phyloP scores from a whole-genome alignment of 176 grass and related monocot species.

The Elymus sibiricus region DNA sequence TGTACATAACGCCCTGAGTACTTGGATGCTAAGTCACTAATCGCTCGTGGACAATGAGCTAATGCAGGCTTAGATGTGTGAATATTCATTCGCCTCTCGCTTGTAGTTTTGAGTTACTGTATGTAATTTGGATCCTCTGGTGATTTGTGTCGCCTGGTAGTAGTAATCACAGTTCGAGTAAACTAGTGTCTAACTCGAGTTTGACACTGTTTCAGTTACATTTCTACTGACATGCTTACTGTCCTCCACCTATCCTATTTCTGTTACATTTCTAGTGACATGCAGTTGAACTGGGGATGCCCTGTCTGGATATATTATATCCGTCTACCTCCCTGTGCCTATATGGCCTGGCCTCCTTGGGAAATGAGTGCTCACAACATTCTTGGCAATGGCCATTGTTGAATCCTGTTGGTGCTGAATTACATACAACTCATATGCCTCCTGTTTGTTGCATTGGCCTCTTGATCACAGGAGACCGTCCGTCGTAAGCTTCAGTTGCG shows the following conservation, averaged over 20 bases:
- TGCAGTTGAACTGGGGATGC: background rate
- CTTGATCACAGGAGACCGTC: no score
- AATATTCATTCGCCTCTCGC: background rate
- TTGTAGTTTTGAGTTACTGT: no score
- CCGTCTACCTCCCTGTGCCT: no score
- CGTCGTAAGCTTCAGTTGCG: no score
- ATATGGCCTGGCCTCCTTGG: no score
- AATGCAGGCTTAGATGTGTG: background rate
- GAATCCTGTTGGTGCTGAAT: no score
- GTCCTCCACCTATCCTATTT: background rate
- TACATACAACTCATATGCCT: no score
- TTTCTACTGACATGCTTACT: background rate
- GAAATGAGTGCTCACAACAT: no score
- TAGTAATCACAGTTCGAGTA: background rate
- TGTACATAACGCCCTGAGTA: constrained; percentile 16
- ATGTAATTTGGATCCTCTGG: background rate
- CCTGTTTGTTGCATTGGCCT: no score
- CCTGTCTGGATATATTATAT: no score
- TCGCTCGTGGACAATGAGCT: background rate
- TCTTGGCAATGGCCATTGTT: no score
- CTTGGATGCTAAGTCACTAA: background rate
- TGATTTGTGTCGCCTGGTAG: background rate
- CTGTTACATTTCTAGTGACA: background rate
- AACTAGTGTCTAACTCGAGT: background rate
- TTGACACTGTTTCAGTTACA: no score